A percentile compares a stretch with the other conserved stretches of the same genome.
Evolutionary conservation across 345 rosid species (phyloP).

Genomic region (Clarkia xantiana): DNA sequence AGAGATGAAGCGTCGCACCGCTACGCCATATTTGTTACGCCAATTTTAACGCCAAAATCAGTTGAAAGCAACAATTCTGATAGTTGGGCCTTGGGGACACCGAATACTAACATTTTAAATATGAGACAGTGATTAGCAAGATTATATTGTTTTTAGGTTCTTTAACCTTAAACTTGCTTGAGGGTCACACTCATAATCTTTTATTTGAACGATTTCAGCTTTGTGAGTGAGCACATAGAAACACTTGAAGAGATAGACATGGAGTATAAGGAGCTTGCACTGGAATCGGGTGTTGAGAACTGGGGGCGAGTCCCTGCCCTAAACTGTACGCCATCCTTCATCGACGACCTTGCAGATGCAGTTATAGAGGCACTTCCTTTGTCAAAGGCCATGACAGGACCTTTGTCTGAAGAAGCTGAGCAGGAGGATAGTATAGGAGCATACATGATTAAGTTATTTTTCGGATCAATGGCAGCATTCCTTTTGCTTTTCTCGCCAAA

Average conservation of each 20-base stretch:
- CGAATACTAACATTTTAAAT: no score
- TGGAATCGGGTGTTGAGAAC: conserved; percentile 78
- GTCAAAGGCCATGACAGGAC: conserved; percentile 32
- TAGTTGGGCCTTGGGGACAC: no score
- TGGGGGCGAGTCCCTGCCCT: conserved; percentile 94
- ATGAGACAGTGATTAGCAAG: no score
- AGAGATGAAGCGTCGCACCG: no score
- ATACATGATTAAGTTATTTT: conserved; percentile 44
- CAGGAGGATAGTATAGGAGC: conserved; percentile 25
- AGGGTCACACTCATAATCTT: no score
- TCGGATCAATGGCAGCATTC: conserved; percentile 68
- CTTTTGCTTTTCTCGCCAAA: conserved; percentile 46
- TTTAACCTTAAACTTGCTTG: no score
- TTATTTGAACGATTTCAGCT: conserved; percentile 25
- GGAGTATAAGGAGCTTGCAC: conserved; percentile 72
- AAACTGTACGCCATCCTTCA: conserved; percentile 66
- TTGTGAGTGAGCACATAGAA: conserved; percentile 89
- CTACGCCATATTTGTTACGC: no score
- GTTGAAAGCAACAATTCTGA: no score
- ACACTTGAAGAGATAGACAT: conserved; percentile 93
- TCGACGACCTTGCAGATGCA: conserved; percentile 81
- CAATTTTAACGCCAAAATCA: no score
- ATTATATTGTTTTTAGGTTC: no score
- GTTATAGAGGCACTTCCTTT: conserved; percentile 76
- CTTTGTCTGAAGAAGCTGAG: conserved; percentile 27